Base-by-base conservation (phyloP, 192 early-diverging fungal genomes). In the Coemansia sp. region DNA sequence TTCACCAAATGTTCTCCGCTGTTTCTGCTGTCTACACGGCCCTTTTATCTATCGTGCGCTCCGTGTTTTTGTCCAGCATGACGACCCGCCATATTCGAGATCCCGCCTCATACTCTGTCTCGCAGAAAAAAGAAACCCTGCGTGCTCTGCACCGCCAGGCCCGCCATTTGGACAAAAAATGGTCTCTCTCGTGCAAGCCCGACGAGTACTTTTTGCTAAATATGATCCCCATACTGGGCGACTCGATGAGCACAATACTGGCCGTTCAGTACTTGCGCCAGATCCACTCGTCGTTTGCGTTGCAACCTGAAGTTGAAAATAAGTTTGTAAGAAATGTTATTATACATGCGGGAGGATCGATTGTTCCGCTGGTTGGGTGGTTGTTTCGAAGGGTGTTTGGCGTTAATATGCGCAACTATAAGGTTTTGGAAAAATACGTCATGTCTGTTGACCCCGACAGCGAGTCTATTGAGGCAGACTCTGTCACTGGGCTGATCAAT, bases 391-490 rank as follows among this genome's bases (percentile, higher is more conserved):
- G 71, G 4, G 29, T 70, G 2, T 73, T 47, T 23, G 29, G 43
- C 48, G 71, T 79, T 32, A 79, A 79, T 50, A 73, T 60, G 52
- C 63, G 67, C 11, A 79, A 79, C 51, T 79, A 79, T 22, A 57
- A 19, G 19, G 7, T 70, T 0, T 39, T 79, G 3, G 67, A 73
- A 23, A 27, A 55, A 32, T 79, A 79, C 55, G 37, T 79, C 15
- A 64, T 67, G 67, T 43, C 66, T 17, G 14, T 29, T 19, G 55
- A 22, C n/a, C 25, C 59, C 5, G 24, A 53, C 19, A 23, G 4
- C 0, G 43, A 47, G 43, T n/a, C 43, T 47, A n/a, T 17, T 12
- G 12, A n/a, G 43, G 43, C 43, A 10, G 43, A 47, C 43, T 47
- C 14, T 47, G 43, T n/a, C 43, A 47, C 43, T 6, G 32, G 32